Evolutionary conservation across 139 green algal species (phyloP).

Genomic region (Tetradesmus obliquus): DNA sequence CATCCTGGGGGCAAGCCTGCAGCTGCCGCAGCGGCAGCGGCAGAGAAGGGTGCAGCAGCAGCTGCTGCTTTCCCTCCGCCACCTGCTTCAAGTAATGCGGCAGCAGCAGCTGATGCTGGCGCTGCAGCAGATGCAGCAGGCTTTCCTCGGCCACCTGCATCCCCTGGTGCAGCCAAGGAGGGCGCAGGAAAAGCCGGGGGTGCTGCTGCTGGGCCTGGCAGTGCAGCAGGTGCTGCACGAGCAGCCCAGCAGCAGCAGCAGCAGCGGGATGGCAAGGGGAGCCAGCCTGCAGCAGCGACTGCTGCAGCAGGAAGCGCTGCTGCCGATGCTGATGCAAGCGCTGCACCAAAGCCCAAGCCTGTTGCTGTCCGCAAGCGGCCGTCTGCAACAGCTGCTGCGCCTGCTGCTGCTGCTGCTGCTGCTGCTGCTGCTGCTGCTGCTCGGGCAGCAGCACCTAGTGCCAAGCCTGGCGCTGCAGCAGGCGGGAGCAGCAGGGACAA

Average conservation of each 20-base stretch:
- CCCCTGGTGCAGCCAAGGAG: neutral
- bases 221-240: neutral
- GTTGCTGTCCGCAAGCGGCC: constrained; percentile 28
- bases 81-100: neutral
- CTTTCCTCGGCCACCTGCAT: neutral
- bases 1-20: neutral
- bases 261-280: neutral
- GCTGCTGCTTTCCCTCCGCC: neutral
- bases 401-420: neutral
- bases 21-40: neutral
- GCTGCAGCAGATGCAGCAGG: neutral
- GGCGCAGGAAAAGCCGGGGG: neutral
- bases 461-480: neutral
- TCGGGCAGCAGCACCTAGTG: neutral
- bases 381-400: neutral
- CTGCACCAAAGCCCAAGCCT: constrained; percentile 19
- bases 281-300: neutral
- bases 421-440: neutral
- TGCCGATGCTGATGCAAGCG: neutral
- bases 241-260: neutral
- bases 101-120: neutral
- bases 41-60: neutral
- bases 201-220: neutral
- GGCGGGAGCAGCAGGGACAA: neutral
- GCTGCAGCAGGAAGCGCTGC: neutral